Percentiles rank a stretch among this genome's conserved stretches.
phyloP scores from a whole-genome alignment of 768 basidiomycete genomes.

The Boletus pseudo-olivaceus region DNA sequence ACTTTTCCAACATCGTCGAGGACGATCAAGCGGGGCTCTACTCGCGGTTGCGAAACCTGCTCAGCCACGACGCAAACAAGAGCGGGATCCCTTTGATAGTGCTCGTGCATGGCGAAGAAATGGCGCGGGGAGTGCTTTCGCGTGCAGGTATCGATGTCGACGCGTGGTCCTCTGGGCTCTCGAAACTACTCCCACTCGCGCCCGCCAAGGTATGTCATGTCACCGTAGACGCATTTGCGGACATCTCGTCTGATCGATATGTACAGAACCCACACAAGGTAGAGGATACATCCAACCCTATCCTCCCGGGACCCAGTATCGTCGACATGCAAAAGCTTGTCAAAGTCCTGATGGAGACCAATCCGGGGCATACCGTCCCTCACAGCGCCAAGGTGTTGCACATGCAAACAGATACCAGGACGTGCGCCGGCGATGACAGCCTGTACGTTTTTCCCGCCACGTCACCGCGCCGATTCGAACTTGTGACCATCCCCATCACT shows the following conservation, averaged over 20 bases:
- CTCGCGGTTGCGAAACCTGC: constrained; percentile 16
- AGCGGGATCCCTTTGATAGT: constrained; percentile 39
- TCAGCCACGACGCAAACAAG: constrained; percentile 18
- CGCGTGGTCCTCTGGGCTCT: constrained; percentile 41
- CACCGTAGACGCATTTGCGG: background rate
- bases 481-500: background rate
- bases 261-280: constrained; percentile 11
- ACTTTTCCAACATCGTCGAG: constrained; percentile 18
- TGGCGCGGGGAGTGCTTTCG: constrained; percentile 37
- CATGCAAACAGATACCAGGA: constrained; percentile 32
- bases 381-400: constrained; percentile 34
- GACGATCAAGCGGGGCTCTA: constrained; percentile 10
- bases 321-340: constrained; percentile 42
- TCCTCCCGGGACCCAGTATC: constrained; percentile 32
- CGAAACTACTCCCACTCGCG: constrained; percentile 11
- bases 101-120: constrained; percentile 43
- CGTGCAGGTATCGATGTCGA: constrained; percentile 41
- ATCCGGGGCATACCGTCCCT: constrained; percentile 23
- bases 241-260: background rate
- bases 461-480: background rate
- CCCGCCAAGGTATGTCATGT: constrained; percentile 7
- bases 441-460: constrained; percentile 26
- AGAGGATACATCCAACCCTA: background rate
- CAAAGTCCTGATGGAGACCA: constrained; percentile 36
- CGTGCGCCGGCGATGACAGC: constrained; percentile 53